Evolutionary conservation across 2,329 filamentous ascomycete genomes (phyloP), one percentile per base, ranked within the genome.

Genomic region (Eutypella sp.): DNA sequence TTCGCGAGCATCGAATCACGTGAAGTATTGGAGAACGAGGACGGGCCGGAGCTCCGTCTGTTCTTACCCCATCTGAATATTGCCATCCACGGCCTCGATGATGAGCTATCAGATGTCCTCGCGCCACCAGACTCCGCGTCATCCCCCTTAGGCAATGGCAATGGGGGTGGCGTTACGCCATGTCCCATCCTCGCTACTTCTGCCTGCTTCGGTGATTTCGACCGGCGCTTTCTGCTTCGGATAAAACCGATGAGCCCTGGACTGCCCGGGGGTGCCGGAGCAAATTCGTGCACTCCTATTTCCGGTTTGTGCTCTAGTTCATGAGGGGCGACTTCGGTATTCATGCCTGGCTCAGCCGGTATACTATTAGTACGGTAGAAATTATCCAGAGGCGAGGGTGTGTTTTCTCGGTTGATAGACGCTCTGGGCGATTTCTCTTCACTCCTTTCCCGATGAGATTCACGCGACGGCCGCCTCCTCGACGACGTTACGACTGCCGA

Each of bases 21-120:
- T 1, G 91, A 96, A 0, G 89, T 88, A 59, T 96, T 96, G 4
- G 89, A 90, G 62, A 95, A 93, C n/a, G 91, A 90, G 0, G 88
- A 86, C 3, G 85, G 78, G 2, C 64, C 76, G 61, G 77, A 67
- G 61, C 70, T 61, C 66, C 81, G 66, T 69, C 78, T 72, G 64
- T 72, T 74, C 73, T 79, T 72, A 68, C 72, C 79, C 64, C 85
- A 85, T 57, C 80, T 81, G 67, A 96, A 89, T 29, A 96, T 79
- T 0, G 87, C 83, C 4, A 82, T 80, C 73, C 90, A 87, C 1
- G 84, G 76, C 13, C 62, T 66, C 44, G 68, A 70, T 24, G 62
- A 68, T 48, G 76, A 79, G 41, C 73, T 69, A 42, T 81, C 78
- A 1, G 81, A 83, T 19, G 71, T 68, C 50, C 78, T 79, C 37